These are phyloP conservation scores for Tetracentron sinense DNA, from an alignment of 164 flowering plant genomes.

Conservation along the genomic window DNA sequence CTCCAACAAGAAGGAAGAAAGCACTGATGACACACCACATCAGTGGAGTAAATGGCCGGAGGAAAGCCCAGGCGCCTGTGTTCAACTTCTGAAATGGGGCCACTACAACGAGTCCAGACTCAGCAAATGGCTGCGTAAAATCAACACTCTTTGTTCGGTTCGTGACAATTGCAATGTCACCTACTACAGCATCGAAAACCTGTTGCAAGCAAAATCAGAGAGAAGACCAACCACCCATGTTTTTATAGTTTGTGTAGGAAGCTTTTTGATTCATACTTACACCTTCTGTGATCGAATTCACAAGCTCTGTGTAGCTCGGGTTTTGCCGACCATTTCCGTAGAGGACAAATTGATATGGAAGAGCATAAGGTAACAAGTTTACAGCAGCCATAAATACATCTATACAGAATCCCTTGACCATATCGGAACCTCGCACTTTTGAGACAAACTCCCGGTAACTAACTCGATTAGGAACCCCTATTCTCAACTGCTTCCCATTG, in stretches of 20 bases:
- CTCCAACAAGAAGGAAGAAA: constrained; percentile 46
- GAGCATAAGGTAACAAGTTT: constrained; percentile 73
- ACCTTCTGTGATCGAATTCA: constrained; percentile 45
- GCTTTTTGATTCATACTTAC: constrained; percentile 42
- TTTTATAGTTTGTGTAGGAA: neutral
- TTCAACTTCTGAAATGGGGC: constrained; percentile 45
- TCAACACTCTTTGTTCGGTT: constrained; percentile 59
- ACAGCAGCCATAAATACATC: constrained; percentile 85
- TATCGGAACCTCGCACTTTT: constrained; percentile 37
- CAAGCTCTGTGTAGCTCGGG: constrained; percentile 73
- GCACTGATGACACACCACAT: constrained; percentile 55
- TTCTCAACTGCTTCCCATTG: constrained; percentile 50
- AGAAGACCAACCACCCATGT: neutral
- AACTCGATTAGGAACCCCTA: constrained; percentile 66
- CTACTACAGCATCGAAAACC: constrained; percentile 64
- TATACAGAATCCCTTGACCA: constrained; percentile 69
- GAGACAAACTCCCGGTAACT: constrained; percentile 59
- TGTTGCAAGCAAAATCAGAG: constrained; percentile 17
- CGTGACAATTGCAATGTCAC: constrained; percentile 62
- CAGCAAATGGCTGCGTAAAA: constrained; percentile 62
- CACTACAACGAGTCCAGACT: constrained; percentile 73
- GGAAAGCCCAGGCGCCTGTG: constrained; percentile 66
- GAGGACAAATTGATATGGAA: constrained; percentile 58
- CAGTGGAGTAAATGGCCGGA: constrained; percentile 42
- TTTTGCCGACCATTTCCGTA: constrained; percentile 69